Evolutionary conservation across 1,284 basidiomycete genomes (phyloP).

Genomic region (Ceratobasidium sp.): DNA sequence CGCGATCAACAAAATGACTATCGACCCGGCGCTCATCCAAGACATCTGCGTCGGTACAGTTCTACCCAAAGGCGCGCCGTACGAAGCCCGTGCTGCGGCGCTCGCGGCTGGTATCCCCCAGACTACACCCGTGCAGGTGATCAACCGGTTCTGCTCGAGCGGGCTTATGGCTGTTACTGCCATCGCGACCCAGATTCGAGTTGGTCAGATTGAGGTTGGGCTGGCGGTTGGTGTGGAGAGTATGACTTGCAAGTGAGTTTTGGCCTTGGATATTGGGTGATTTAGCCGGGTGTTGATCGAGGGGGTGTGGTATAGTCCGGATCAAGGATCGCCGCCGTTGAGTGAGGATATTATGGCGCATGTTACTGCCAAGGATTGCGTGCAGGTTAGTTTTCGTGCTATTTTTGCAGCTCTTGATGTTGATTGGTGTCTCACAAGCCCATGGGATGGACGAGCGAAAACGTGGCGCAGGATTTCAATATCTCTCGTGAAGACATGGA

Average conservation of each 20-base stretch:
- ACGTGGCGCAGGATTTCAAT: conserved; percentile 83
- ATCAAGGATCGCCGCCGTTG: conserved; percentile 60
- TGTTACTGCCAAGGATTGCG: conserved; percentile 73
- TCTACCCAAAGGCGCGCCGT: conserved; percentile 71
- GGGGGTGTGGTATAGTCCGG: conserved; percentile 65
- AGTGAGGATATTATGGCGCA: conserved; percentile 67
- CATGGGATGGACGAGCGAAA: conserved; percentile 92
- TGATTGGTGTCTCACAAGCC: conserved; percentile 62
- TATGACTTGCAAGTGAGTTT: conserved; percentile 82
- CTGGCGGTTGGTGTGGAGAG: conserved; percentile 86
- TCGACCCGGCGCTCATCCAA: conserved; percentile 78
- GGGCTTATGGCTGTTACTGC: conserved; percentile 88
- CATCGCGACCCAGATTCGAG: conserved; percentile 82
- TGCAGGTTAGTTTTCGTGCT: conserved; percentile 70
- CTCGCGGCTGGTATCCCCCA: conserved; percentile 86
- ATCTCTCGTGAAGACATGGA: conserved; percentile 90
- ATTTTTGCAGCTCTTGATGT: conserved; percentile 50
- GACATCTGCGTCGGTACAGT: conserved; percentile 85
- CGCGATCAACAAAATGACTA: conserved; percentile 70
- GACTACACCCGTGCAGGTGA: conserved; percentile 79
- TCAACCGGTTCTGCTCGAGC: conserved; percentile 87
- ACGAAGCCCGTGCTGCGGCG: conserved; percentile 82
- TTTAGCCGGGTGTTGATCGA: neutral
- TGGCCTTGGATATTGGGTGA: neutral
- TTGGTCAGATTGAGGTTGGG: conserved; percentile 77